Base-by-base conservation (phyloP, 768 basidiomycete genomes). In the Paxillus ammoniavirescens region DNA sequence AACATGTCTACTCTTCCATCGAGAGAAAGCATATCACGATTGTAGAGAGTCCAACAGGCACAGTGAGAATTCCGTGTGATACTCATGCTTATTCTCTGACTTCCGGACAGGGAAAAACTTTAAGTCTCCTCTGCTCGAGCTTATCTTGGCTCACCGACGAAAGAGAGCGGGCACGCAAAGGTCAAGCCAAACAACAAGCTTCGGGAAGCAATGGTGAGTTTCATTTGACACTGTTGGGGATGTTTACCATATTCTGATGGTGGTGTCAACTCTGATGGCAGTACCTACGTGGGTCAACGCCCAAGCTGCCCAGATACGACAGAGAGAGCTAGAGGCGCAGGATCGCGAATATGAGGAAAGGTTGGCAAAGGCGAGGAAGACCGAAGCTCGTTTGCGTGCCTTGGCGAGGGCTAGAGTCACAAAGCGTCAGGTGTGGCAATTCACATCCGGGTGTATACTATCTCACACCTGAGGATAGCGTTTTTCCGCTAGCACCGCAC, bases 1-100 rank as follows among this genome's bases (percentile, higher is more conserved):
- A 76, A 15, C 91, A 93, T 58, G 73, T 98, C 1, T 98, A 94
- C 68, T 62, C 77, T 6, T 78, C 87, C 0, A 88, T 97, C 42
- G 92, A 95, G 66, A 59, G 73, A n/a, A 74, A 74, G 42, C 83
- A 84, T 58, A 81, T 97, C 15, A 82, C 92, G 1, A 87, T 98
- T 46, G 79, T 95, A 30, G 92, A 94, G 69, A 91, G 88, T 59
- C 93, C 93, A 0, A 94, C 93, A 0, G 93, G 92, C 61, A 94
- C 92, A 23, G 92, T 91, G 53, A 68, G 81, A 63, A 41, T 35
- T 8, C 28, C 26, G 13, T 52, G 28, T 4, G 38, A 21, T 36
- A n/a, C 35, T 15, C 28, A 18, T 13, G 23, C 31, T 23, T 1
- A 52, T 12, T 47, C 14, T 17, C 26, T 53, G 45, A 57, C 51